phyloP scores from a whole-genome alignment of 2,329 filamentous ascomycete genomes.

The Colletotrichum sp. region DNA sequence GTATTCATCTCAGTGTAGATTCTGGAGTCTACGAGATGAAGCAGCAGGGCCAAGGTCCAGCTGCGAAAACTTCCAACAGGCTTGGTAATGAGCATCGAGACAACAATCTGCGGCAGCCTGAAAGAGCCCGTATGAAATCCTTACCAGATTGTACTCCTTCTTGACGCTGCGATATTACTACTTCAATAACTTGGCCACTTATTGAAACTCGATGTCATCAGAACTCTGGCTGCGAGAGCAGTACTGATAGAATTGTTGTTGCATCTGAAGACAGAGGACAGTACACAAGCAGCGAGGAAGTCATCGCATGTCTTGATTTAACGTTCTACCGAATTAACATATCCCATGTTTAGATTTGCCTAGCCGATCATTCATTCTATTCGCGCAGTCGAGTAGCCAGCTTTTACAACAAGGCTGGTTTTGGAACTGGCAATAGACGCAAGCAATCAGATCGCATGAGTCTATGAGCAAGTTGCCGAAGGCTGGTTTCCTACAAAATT shows the following conservation, averaged over 20 bases:
- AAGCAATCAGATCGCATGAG: not conserved
- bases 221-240: too few species aligned
- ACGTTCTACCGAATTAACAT: not conserved
- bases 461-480: not conserved
- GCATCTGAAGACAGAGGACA: not conserved
- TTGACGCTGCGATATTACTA: not conserved
- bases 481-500: not conserved
- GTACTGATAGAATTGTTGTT: not conserved
- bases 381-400: not conserved
- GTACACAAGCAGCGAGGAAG: rapidly evolving
- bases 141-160: not conserved
- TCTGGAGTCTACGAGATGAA: not conserved
- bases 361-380: too few species aligned
- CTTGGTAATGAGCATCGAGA: not conserved
- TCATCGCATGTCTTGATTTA: not conserved
- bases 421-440: not conserved
- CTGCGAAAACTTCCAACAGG: not conserved
- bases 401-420: not conserved
- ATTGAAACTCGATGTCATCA: not conserved
- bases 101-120: not conserved
- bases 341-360: not conserved
- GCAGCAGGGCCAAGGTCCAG: not conserved
- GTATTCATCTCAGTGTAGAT: not conserved
- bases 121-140: not conserved
- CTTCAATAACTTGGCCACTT: not conserved